A percentile compares a stretch with the other conserved stretches of the same genome.
These are phyloP conservation scores for Xylaria scruposa DNA, from an alignment of 495 filamentous ascomycete genomes.

Conservation along the genomic window DNA sequence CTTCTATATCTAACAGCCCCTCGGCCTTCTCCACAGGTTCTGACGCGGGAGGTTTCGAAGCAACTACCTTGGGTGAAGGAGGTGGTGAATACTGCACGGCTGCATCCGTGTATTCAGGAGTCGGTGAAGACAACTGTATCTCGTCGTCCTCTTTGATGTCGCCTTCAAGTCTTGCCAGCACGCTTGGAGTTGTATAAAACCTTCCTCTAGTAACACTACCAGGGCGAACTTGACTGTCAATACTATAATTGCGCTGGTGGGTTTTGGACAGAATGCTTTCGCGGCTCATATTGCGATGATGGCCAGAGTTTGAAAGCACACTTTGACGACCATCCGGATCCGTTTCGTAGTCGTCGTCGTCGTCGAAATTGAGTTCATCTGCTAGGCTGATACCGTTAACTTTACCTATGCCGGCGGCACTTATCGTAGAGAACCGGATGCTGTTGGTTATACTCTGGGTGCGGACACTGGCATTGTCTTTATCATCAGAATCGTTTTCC, in stretches of 20 bases:
- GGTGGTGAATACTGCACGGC: slow-evolving; percentile 85
- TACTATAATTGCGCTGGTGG: slow-evolving; percentile 57
- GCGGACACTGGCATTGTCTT: slow-evolving; percentile 78
- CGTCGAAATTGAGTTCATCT: slow-evolving; percentile 87
- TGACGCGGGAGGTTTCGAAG: slow-evolving; percentile 48
- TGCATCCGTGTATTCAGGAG: slow-evolving; percentile 67
- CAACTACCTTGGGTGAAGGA: slow-evolving; percentile 66
- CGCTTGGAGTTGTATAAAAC: slow-evolving; percentile 53
- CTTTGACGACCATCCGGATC: slow-evolving; percentile 63
- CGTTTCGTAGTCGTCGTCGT: slow-evolving; percentile 70
- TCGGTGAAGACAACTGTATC: slow-evolving; percentile 33
- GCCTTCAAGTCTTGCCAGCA: slow-evolving; percentile 58
- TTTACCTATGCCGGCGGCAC: slow-evolving; percentile 60
- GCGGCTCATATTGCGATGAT: slow-evolving; percentile 50
- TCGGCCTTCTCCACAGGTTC: slow-evolving; percentile 47
- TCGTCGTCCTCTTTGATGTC: slow-evolving; percentile 59
- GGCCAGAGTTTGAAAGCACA: slow-evolving; percentile 49
- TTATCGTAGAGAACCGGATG: slow-evolving; percentile 72
- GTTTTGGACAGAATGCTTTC: slow-evolving; percentile 52
- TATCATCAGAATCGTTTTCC: slow-evolving; percentile 65
- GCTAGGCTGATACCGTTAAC: slow-evolving; percentile 77
- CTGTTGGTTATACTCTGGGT: slow-evolving; percentile 80
- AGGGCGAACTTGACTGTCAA: slow-evolving; percentile 57
- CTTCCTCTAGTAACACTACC: slow-evolving; percentile 57
- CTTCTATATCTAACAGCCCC: slow-evolving; percentile 47